These are phyloP conservation scores for Pythium volutum DNA, from an alignment of 352 stramenopile species.

Conservation along the genomic window DNA sequence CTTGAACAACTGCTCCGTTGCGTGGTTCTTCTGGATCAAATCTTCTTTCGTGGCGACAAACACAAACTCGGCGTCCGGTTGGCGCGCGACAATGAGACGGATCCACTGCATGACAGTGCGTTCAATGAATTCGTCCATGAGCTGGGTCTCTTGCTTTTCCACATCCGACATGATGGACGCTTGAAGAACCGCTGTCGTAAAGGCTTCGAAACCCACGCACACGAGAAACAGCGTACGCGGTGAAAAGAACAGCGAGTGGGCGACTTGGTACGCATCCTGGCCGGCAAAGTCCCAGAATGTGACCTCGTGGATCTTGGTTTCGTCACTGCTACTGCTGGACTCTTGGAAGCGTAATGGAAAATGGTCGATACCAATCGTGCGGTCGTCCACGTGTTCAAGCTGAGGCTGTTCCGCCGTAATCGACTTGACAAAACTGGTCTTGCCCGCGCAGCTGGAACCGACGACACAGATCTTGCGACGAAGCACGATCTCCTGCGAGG, in stretches of 20 bases:
- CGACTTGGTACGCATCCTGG: constrained; percentile 10
- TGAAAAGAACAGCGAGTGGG: constrained; percentile 20
- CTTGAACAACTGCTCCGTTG: not conserved
- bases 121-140: constrained; percentile 10
- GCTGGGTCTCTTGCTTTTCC: not conserved
- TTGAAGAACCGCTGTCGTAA: not conserved
- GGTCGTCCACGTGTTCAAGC: constrained; percentile 14
- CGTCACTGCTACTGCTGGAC: not conserved
- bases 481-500: not conserved
- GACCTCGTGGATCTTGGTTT: constrained; percentile 5
- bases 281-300: constrained; percentile 24
- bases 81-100: constrained; percentile 6
- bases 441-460: constrained; percentile 19
- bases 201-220: constrained; percentile 12
- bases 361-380: constrained; percentile 32
- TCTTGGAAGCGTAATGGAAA: constrained; percentile 17
- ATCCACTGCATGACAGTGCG: constrained; percentile 1
- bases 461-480: constrained; percentile 8
- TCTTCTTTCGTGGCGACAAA: constrained; percentile 16
- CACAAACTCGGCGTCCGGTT: constrained; percentile 19
- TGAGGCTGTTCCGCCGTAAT: not conserved
- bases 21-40: not conserved
- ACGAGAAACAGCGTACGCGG: constrained; percentile 13
- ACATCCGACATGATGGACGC: not conserved
- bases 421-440: constrained; percentile 20